Evolutionary conservation across 2,329 filamentous ascomycete species (phyloP).

Genomic region (Penicillium brasilianum): DNA sequence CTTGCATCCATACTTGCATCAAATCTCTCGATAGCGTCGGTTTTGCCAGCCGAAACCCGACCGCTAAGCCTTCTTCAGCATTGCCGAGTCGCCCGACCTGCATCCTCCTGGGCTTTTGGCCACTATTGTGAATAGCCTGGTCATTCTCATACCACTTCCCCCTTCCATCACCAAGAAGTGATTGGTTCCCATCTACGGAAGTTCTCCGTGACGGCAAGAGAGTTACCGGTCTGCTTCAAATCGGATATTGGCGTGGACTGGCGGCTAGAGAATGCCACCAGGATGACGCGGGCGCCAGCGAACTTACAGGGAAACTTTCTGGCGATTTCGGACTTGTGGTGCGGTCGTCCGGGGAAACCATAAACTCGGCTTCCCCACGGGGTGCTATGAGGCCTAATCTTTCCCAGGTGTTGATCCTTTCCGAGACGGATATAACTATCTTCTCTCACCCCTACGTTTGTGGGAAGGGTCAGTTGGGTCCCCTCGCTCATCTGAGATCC

Average conservation of each 20-base stretch:
- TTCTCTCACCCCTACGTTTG: background rate
- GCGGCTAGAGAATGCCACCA: slow-evolving; percentile 4
- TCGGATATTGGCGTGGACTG: slow-evolving; percentile 11
- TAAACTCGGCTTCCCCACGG: slow-evolving; percentile 34
- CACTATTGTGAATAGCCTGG: background rate
- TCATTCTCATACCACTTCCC: background rate
- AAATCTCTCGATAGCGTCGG: slow-evolving; percentile 2
- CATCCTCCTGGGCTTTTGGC: background rate
- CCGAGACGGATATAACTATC: slow-evolving; percentile 5
- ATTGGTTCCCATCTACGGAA: slow-evolving; percentile 30
- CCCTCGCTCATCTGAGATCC: background rate
- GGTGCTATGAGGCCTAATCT: slow-evolving; percentile 21
- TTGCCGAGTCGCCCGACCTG: slow-evolving; percentile 8
- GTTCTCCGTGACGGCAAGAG: slow-evolving; percentile 20
- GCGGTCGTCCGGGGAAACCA: slow-evolving; percentile 24
- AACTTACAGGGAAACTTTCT: slow-evolving; percentile 2
- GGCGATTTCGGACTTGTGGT: slow-evolving; percentile 16
- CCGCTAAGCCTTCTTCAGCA: slow-evolving; percentile 16
- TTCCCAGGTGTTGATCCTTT: slow-evolving; percentile 3
- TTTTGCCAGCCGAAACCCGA: slow-evolving; percentile 30
- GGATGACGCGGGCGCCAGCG: slow-evolving; percentile 8
- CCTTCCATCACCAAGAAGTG: slow-evolving; percentile 9
- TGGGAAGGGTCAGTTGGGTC: background rate
- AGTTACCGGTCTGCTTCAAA: slow-evolving; percentile 1
- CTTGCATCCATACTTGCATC: background rate